phyloP scores from a whole-genome alignment of 2,329 filamentous ascomycete genomes.

The Keithomyces neogunnii region DNA sequence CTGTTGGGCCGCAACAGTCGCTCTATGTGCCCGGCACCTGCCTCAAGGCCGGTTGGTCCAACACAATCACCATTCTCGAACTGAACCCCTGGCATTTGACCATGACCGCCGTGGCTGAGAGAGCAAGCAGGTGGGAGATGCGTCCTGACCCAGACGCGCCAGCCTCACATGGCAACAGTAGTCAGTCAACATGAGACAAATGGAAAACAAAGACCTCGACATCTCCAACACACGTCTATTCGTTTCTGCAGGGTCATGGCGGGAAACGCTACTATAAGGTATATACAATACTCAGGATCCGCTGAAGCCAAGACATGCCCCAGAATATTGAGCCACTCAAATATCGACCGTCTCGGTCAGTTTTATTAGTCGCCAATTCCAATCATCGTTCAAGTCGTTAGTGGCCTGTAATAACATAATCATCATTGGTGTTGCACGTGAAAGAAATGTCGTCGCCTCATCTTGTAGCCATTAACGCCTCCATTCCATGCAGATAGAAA shows the following conservation, averaged over 20 bases:
- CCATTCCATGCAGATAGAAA: neutral
- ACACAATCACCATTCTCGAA: conserved; percentile 31
- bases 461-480: conserved; percentile 1
- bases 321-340: no score
- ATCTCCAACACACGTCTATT: no score
- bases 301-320: no score
- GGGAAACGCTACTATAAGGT: neutral
- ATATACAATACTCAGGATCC: no score
- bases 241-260: neutral
- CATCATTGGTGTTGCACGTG: no score
- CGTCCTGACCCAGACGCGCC: conserved; percentile 1
- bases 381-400: no score
- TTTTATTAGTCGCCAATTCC: no score
- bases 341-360: no score
- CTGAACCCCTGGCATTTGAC: conserved; percentile 24
- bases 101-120: neutral
- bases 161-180: neutral
- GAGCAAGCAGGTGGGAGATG: conserved; percentile 1
- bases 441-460: neutral
- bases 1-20: conserved; percentile 34
- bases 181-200: neutral
- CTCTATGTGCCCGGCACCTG: conserved; percentile 32
- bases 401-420: no score
- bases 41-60: conserved; percentile 19
- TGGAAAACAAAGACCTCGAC: no score